Evolutionary conservation across 2,329 filamentous ascomycete genomes (phyloP), one percentile per base, ranked within the genome.

Genomic region (Apiospora koreana): DNA sequence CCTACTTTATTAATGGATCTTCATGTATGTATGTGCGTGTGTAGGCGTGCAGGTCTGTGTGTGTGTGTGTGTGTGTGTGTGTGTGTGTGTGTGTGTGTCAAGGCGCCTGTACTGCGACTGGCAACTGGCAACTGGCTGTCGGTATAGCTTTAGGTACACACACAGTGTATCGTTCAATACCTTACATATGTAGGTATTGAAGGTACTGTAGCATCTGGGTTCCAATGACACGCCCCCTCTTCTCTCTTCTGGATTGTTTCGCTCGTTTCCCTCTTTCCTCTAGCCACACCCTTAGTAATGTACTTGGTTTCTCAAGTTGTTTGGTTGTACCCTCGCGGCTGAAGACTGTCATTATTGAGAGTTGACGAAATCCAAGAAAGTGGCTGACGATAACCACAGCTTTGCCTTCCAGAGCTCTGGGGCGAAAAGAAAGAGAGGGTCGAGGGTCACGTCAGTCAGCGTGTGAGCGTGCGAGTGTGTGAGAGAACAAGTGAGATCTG

Each of bases 191-290:
- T 41, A 41, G 14, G 38, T 41, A 41, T 8, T 41, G n/a, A 43
- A 16, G n/a, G 23, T 50, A 28, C 12, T 16, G 50, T 58, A 35
- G 50, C 50, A 58, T 58, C 50, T 31, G 18, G 54, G n/a, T 31
- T 62, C n/a, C n/a, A n/a, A n/a, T n/a, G 21, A n/a, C 54, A 62
- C 54, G 54, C 31, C 54, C 31, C 54, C 50, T 43, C 50, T 58
- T 31, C n/a, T 62, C 54, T 62, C 54, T n/a, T 62, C 21, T 35
- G 54, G 28, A 62, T 62, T 31, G 54, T 62, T 62, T 62, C 54
- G 54, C 31, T 62, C 54, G 38, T 62, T 62, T 62, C 31, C 31
- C 54, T 62, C 54, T 62, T 35, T 62, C 18, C 28, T 62, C 54
- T n/a, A 38, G 21, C 18, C 54, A 38, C 54, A 62, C 54, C 54